A percentile compares a stretch with the other conserved stretches of the same genome.
Conservation (phyloP, 106 monocot species). For the Allium sativum region DNA sequence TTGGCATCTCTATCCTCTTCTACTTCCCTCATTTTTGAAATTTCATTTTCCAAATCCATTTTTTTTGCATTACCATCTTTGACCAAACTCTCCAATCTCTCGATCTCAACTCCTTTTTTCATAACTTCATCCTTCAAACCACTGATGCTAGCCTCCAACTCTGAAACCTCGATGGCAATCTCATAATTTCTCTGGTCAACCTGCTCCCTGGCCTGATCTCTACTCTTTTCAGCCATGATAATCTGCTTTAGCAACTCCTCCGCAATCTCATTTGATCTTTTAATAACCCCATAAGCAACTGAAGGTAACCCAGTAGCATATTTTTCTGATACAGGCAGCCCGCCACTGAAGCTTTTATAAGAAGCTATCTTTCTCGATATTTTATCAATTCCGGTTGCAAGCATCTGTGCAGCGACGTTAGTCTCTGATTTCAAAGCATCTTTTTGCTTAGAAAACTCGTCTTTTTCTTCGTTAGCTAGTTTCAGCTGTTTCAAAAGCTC, state of each 20-base stretch:
- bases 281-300: slow-evolving; percentile 77
- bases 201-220: slow-evolving; percentile 65
- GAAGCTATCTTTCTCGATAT: slow-evolving; percentile 47
- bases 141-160: slow-evolving; percentile 74
- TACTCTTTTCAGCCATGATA: slow-evolving; percentile 31
- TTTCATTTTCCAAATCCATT: slow-evolving; percentile 30
- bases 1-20: slow-evolving; percentile 42
- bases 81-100: slow-evolving; percentile 24
- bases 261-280: slow-evolving; percentile 66
- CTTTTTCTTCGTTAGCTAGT: slow-evolving; percentile 14
- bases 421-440: slow-evolving; percentile 38
- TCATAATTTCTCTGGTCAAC: slow-evolving; percentile 91
- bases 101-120: slow-evolving; percentile 30
- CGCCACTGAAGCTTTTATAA: slow-evolving; percentile 36
- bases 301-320: slow-evolving; percentile 66
- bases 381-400: slow-evolving; percentile 70
- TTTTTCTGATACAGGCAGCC: slow-evolving; percentile 73
- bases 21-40: slow-evolving; percentile 23
- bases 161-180: slow-evolving; percentile 94
- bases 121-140: slow-evolving; percentile 39
- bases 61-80: slow-evolving; percentile 21
- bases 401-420: slow-evolving; percentile 61
- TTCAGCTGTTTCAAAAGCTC: slow-evolving; percentile 15
- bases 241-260: slow-evolving; percentile 67
- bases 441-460: slow-evolving; percentile 15